These are phyloP conservation scores for Amoebophrya sp. DNA, from an alignment of 169 alveolate genomes.

Conservation along the genomic window DNA sequence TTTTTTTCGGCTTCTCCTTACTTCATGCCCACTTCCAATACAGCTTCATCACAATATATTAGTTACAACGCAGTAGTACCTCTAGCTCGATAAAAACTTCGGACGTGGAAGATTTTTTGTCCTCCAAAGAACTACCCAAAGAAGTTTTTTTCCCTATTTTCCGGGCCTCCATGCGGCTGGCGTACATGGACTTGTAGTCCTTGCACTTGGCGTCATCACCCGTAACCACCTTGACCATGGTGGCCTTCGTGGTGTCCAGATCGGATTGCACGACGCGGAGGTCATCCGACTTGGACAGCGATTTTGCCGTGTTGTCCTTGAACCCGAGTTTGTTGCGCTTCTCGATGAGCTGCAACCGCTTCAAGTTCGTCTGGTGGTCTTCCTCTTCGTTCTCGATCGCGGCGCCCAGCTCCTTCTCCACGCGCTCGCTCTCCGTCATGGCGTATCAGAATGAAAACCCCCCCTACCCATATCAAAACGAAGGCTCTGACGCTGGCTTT, in stretches of 20 bases:
- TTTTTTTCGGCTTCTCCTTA: too few relatives aligned
- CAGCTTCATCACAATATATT: too few relatives aligned
- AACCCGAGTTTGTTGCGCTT: conserved; percentile 21
- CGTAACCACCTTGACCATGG: conserved; percentile 22
- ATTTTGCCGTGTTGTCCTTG: conserved; percentile 12
- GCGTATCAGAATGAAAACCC: too few relatives aligned
- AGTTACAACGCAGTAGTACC: too few relatives aligned
- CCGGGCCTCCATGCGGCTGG: not conserved
- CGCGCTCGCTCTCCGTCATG: conserved; percentile 8
- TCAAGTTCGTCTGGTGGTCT: not conserved
- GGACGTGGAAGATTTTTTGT: too few relatives aligned
- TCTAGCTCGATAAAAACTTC: too few relatives aligned
- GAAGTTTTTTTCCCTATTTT: too few relatives aligned
- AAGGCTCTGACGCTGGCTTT: too few relatives aligned
- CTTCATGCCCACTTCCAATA: too few relatives aligned
- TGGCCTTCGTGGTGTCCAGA: not conserved
- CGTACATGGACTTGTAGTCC: not conserved
- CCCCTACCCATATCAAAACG: too few relatives aligned
- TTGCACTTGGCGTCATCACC: not conserved
- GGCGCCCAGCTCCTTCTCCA: not conserved
- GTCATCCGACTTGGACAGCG: not conserved
- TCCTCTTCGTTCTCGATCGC: not conserved
- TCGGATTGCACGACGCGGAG: not conserved
- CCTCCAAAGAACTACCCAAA: too few relatives aligned
- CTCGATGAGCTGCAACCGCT: not conserved